These are phyloP conservation scores for Hagleromyces aurorensis DNA, from an alignment of 805 yeast species.

Conservation along the genomic window DNA sequence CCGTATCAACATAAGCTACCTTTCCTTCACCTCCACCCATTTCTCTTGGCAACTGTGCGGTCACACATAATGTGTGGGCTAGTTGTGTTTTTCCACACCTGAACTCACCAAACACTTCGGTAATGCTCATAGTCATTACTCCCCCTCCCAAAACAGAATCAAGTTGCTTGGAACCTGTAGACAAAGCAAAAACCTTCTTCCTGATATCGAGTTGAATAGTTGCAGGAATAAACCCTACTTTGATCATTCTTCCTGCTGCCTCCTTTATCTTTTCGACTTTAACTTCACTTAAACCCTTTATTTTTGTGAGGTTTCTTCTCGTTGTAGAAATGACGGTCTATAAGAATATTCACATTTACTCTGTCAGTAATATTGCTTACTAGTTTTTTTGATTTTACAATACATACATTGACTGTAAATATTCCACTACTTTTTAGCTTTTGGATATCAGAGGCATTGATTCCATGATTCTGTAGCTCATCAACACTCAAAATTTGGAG, in stretches of 20 bases:
- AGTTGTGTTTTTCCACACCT: conserved; percentile 79
- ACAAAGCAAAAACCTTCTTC: conserved; percentile 51
- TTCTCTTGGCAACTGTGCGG: conserved; percentile 59
- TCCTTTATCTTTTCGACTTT: conserved; percentile 71
- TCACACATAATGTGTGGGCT: conserved; percentile 71
- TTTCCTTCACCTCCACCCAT: conserved; percentile 80
- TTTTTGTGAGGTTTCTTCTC: conserved; percentile 52
- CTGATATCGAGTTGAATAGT: conserved; percentile 58
- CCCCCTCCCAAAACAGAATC: conserved; percentile 71
- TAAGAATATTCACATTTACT: neutral
- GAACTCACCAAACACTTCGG: conserved; percentile 75
- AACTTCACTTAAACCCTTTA: conserved; percentile 67
- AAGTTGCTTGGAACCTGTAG: conserved; percentile 66
- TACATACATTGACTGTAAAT: conserved; percentile 54
- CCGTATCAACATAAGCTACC: conserved; percentile 72
- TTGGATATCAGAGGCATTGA: conserved; percentile 62
- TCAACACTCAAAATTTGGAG: conserved; percentile 35
- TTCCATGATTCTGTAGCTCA: conserved; percentile 57
- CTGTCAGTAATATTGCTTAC: neutral
- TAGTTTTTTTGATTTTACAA: conserved; percentile 15
- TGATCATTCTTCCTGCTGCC: conserved; percentile 59
- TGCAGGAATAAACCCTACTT: conserved; percentile 69
- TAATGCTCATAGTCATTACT: conserved; percentile 64
- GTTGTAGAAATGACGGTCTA: conserved; percentile 52
- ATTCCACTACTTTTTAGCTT: conserved; percentile 62